These are phyloP conservation scores for Leccinum proliferum DNA, from an alignment of 1,284 basidiomycete genomes.

Conservation along the genomic window DNA sequence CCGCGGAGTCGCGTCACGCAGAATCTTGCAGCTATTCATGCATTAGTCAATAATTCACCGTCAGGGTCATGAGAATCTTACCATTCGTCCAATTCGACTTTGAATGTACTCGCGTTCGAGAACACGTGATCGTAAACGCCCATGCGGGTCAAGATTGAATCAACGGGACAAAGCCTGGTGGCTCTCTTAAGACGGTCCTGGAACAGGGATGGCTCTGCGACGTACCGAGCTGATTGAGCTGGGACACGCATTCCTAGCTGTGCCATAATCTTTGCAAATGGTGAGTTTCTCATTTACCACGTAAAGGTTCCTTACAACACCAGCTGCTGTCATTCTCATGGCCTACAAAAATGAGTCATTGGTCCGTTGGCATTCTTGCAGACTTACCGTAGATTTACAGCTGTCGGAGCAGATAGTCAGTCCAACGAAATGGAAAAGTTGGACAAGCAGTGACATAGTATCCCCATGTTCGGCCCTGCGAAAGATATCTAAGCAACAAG, in stretches of 20 bases:
- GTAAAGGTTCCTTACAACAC: conserved; percentile 49
- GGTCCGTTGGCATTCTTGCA: background rate
- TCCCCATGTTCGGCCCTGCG: conserved; percentile 85
- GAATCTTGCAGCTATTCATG: conserved; percentile 73
- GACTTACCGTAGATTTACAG: conserved; percentile 77
- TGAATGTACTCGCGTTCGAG: conserved; percentile 91
- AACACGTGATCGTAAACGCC: conserved; percentile 99
- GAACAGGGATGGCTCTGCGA: conserved; percentile 2
- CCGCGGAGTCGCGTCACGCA: conserved; percentile 85
- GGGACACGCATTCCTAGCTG: conserved; percentile 99
- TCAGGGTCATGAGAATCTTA: conserved; percentile 26
- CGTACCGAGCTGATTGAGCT: conserved; percentile 72
- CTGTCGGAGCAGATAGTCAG: conserved; percentile 32
- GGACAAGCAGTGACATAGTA: conserved; percentile 33
- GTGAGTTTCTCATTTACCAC: conserved; percentile 5
- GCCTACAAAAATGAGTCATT: conserved; percentile 37
- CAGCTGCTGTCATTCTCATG: conserved; percentile 96
- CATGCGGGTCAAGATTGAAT: conserved; percentile 96
- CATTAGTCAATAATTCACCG: background rate
- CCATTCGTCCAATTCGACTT: conserved; percentile 96
- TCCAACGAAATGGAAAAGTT: background rate
- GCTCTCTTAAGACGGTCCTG: background rate
- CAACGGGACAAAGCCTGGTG: conserved; percentile 78
- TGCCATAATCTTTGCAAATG: conserved; percentile 80
- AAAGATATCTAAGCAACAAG: conserved; percentile 3